Evolutionary conservation across 306 rosid genomes (phyloP), one percentile per base, ranked within the genome.

Genomic region (Gastrolobium villosum): DNA sequence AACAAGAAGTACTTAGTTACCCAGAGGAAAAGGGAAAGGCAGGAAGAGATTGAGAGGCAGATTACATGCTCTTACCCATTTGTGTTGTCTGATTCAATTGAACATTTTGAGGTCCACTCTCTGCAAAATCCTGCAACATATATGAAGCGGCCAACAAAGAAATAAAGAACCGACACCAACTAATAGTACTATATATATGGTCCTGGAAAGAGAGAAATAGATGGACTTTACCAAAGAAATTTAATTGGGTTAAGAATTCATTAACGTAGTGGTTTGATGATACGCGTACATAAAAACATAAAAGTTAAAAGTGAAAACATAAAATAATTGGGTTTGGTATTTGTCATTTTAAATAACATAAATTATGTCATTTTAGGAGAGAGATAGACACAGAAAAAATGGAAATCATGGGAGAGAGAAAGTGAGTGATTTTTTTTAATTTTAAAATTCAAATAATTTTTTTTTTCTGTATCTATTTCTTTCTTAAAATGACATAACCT

Each of bases 131-230:
- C 61, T 74, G 69, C 71, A 37, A 69, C 65, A 65, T 11, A 36
- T 56, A 73, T 52, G 14, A 78, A 78, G 73, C 30, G 55, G 82
- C 61, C 44, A 52, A 66, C 67, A 66, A 52, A 77, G 52, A 36
- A 41, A 43, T 55, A 69, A 57, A 69, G 64, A 76, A 76, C 70
- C 76, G 41, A 45, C 76, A 69, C 71, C 77, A 60, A 48, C 74
- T 76, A 26, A 2, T 40, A 53, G 74, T 65, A 76, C 81, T 10
- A 20, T 28, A 40, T 13, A 28, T 41, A 64, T 65, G 66, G 81
- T 76, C 81, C 74, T n/a, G 40, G 64, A 63, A 74, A 75, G 63
- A 76, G 79, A 48, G 39, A 13, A 69, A 40, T 15, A 50, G 15
- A 50, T 49, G 75, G 66, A 74, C 69, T 30, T 59, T 31, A 73